Percentiles rank a stretch among this genome's conserved stretches.
Conservation (phyloP, 108 stramenopile species). For the Pseudonitzschia multiseries region DNA sequence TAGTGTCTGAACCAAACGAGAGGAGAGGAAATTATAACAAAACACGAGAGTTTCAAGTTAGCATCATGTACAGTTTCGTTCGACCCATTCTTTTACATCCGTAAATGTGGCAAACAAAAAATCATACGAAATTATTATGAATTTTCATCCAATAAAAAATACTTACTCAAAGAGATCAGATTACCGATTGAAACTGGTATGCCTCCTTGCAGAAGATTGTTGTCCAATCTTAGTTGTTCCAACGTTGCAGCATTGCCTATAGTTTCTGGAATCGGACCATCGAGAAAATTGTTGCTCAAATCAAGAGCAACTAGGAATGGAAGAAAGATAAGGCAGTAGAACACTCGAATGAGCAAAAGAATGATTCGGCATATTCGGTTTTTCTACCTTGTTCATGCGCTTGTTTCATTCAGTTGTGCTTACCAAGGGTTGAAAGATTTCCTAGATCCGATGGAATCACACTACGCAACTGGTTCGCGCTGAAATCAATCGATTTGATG, state of each 20-base stretch:
- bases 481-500: slow-evolving; percentile 38
- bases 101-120: too few relatives aligned
- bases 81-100: background rate
- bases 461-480: slow-evolving; percentile 36
- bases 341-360: background rate
- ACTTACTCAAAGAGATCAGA: slow-evolving; percentile 24
- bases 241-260: slow-evolving; percentile 19
- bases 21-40: background rate
- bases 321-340: background rate
- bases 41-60: background rate
- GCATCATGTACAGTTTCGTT: background rate
- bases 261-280: slow-evolving; percentile 25
- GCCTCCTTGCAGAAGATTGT: slow-evolving; percentile 25
- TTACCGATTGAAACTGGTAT: slow-evolving; percentile 27
- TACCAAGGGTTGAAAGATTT: slow-evolving; percentile 22
- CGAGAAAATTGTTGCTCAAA: slow-evolving; percentile 30
- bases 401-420: background rate
- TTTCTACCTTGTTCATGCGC: background rate
- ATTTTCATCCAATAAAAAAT: too few relatives aligned
- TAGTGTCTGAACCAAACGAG: slow-evolving; percentile 7
- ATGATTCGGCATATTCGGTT: background rate
- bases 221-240: slow-evolving; percentile 24
- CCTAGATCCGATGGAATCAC: slow-evolving; percentile 46
- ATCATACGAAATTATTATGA: background rate
- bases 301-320: slow-evolving; percentile 9